Percentiles rank a stretch among this genome's conserved stretches.
Conservation (phyloP, 192 early-diverging fungal species). For the Spizellomyces punctatus region DNA sequence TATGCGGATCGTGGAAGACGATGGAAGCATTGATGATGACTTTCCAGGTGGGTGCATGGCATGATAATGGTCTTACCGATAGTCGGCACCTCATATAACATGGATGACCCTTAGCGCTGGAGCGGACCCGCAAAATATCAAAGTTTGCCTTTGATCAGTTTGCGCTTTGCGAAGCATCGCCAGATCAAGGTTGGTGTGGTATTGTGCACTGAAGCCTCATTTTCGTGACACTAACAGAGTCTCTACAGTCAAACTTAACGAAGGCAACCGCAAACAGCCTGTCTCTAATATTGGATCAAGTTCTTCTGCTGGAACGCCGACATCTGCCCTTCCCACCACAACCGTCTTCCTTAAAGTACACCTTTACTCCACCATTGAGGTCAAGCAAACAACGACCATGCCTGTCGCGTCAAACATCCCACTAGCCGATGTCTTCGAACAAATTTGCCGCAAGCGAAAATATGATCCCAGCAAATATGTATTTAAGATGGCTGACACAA, state of each 20-base stretch:
- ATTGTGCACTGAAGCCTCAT: background rate
- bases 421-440: slow-evolving; percentile 78
- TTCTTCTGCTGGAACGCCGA: background rate
- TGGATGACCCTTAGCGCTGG: slow-evolving; percentile 64
- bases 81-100: background rate
- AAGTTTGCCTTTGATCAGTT: slow-evolving; percentile 89
- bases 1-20: slow-evolving; percentile 91
- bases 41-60: slow-evolving; percentile 70
- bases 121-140: slow-evolving; percentile 82
- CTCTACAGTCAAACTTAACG: slow-evolving; percentile 33
- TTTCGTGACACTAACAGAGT: background rate
- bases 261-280: slow-evolving; percentile 29
- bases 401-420: slow-evolving; percentile 70
- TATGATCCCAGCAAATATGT: slow-evolving; percentile 85
- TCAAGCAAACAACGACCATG: slow-evolving; percentile 90
- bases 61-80: background rate
- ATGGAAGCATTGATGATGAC: slow-evolving; percentile 95
- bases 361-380: slow-evolving; percentile 71
- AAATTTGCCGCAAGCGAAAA: slow-evolving; percentile 86
- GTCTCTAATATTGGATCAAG: slow-evolving; percentile 10
- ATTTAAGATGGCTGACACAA: slow-evolving; percentile 77
- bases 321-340: background rate
- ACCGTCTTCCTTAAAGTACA: slow-evolving; percentile 60
- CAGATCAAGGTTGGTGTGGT: slow-evolving; percentile 62
- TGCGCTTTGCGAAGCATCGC: slow-evolving; percentile 80